Base-by-base conservation (phyloP, 192 early-diverging fungal species). In the Entophlyctis helioformis region DNA sequence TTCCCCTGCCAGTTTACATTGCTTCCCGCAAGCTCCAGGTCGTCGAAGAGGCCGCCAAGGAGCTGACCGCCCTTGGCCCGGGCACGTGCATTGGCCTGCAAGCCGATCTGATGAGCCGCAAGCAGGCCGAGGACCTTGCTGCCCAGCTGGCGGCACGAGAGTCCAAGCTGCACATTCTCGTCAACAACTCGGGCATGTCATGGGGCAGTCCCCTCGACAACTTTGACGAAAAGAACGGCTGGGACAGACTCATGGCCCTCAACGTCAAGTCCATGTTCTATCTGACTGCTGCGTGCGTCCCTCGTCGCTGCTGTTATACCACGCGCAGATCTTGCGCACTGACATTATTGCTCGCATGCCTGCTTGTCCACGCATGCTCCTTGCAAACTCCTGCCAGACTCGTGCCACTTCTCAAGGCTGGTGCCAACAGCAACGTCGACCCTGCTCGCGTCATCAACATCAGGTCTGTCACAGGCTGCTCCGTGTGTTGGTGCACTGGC, bases 371-470 rank as follows among this genome's bases (percentile, higher is more conserved):
- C 11, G 29, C 4, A 31, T 31, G 6, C 4, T 11, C 29, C 29
- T 31, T 31, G 29, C 6, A 4, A 31, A 31, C 18, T 44, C 8
- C 33, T 36, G 35, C 27, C n/a, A 60, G 55, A 11, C 65, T 81
- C 36, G 46, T 86, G 13, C 87, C 86, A 5, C 60, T 85, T 36
- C 64, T 96, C 11, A 60, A 67, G 23, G 71, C 71, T 21, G 74
- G 60, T 15, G 70, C 74, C 6, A 70, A 64, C 7, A 50, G 51
- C 1, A 40, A 54, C 16, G 34, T 67, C 5, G 55, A 64, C 22
- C 86, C 88, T 4, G 66, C 82, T 1, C 65, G 80, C 13, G 76
- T 96, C n/a, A 93, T 96, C 67, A 96, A 93, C 59, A 85, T 96
- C 55, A 82, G 85, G 3, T 84, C 74, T 2, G 67, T 89, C 11